Evolutionary conservation across 2,329 filamentous ascomycete species (phyloP), one percentile per base, ranked within the genome.

Genomic region (Apiospora kogelbergensis): DNA sequence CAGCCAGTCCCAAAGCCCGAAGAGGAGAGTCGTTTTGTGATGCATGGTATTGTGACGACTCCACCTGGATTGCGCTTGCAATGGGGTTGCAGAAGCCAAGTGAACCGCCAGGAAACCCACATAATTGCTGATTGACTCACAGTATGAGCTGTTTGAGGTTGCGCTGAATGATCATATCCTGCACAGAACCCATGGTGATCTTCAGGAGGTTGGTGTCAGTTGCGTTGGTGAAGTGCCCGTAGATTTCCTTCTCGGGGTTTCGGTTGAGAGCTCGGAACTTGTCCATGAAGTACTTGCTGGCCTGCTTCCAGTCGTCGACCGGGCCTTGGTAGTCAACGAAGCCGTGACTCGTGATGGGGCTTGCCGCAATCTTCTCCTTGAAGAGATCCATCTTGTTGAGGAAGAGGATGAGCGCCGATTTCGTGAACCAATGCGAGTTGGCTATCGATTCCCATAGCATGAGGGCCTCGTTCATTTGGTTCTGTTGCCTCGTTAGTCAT

Each of bases 361-460:
- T 93, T 68, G 86, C 84, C 2, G 85, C 81, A 44, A 95, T 84
- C 83, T 95, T 95, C 76, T 91, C 89, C 78, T 89, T 91, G 85
- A 95, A 95, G 15, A 95, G 84, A 80, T 95, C 93, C 83, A 95
- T 94, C 84, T 95, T 95, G 85, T 95, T 95, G 70, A 95, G 85
- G 82, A 95, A 95, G 66, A 95, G 87, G 73, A 95, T 95, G 70
- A 95, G 90, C 1, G 92, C 90, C 48, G 93, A 94, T 74, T 91
- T 91, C 75, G 90, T 89, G 81, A 95, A 95, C 93, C 93, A 95
- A 78, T 94, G 92, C 4, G 92, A 94, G 78, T 95, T 95, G 76
- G 92, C 92, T 72, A 95, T 91, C 1, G 92, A 94, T 79, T 95
- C 93, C 85, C 93, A 95, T 22, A 95, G 85, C 91, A 95, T 95